phyloP scores from a whole-genome alignment of 163 green algal genomes.

The Scenedesmus sp. region DNA sequence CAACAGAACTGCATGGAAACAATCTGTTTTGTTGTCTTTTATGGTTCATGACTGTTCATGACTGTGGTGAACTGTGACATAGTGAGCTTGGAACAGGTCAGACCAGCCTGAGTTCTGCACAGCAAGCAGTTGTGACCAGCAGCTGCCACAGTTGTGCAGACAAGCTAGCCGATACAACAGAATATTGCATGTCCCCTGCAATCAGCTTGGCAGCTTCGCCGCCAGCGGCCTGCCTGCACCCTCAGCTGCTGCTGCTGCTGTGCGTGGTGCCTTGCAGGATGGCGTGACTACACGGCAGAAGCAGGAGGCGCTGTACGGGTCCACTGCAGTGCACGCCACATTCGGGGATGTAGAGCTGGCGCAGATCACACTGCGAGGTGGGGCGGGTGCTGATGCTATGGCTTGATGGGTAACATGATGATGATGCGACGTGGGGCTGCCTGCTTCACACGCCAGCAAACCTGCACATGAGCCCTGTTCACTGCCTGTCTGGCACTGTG shows the following conservation, averaged over 20 bases:
- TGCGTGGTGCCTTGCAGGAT: slow-evolving; percentile 38
- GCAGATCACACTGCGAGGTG: slow-evolving; percentile 81
- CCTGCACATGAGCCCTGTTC: background rate
- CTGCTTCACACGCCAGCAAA: background rate
- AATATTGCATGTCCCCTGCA: too few relatives aligned
- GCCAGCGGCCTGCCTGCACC: too few relatives aligned
- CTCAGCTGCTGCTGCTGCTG: too few relatives aligned
- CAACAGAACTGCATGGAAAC: background rate
- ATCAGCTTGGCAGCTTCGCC: too few relatives aligned
- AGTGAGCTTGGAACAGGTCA: too few relatives aligned
- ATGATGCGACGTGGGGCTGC: background rate
- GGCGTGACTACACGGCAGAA: slow-evolving; percentile 62
- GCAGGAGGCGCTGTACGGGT: slow-evolving; percentile 77
- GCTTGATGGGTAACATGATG: too few relatives aligned
- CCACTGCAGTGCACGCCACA: slow-evolving; percentile 77
- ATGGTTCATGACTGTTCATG: too few relatives aligned
- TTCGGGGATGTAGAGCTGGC: slow-evolving; percentile 90
- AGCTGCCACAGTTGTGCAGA: too few relatives aligned
- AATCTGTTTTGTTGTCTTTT: background rate
- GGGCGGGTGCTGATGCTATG: background rate
- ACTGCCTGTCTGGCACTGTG: background rate
- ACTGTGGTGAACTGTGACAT: too few relatives aligned
- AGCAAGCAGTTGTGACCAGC: too few relatives aligned
- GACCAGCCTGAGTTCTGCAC: too few relatives aligned
- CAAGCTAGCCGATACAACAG: too few relatives aligned